Base-by-base conservation (phyloP, 805 yeast species). In the Candida manassasensis region DNA sequence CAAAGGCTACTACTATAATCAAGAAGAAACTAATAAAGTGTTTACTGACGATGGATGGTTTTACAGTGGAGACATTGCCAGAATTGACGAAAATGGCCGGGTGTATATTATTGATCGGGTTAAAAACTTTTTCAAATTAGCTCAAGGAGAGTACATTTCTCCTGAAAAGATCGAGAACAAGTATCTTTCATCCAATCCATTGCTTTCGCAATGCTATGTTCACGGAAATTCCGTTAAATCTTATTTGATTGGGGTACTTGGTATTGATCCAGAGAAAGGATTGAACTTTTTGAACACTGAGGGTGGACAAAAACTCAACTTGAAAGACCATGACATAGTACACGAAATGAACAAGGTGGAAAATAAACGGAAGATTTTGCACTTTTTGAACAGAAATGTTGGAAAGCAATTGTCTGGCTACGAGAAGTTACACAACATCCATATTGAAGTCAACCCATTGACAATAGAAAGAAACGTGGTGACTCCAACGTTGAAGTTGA, bases 161-260 rank as follows among this genome's bases (percentile, higher is more conserved):
- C 82, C 85, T 8, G 89, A 81, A 49, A 79, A 74, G 57, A 74
- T 81, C 44, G 88, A 81, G 48, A 79, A 76, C 47, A 55, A 62
- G 10, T 81, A 81, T 52, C 49, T 76, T 22, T 63, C 80, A 1
- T 59, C 64, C 14, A 67, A 72, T 43, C 68, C 81, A 1, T 24
- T 51, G 1, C 50, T 77, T 18, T 47, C 69, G 4, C 85, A 79
- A 53, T 45, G 75, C 6, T 79, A 69, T 49, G 75, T 69, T 3
- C 77, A 77, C 45, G 88, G 88, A 19, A 77, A 79, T 50, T 67
- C 83, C 4, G 56, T 68, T 27, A 63, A 73, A 49, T 60, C 71
- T 9, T 75, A 45, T 48, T 55, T 81, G 39, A 78, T 81, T n/a
- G 85, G 75, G 15, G 56, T 81, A 22, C 52, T 73, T 26, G 86